Base-by-base conservation (phyloP, 2,329 filamentous ascomycete species). In the Scytalidium lignicola region DNA sequence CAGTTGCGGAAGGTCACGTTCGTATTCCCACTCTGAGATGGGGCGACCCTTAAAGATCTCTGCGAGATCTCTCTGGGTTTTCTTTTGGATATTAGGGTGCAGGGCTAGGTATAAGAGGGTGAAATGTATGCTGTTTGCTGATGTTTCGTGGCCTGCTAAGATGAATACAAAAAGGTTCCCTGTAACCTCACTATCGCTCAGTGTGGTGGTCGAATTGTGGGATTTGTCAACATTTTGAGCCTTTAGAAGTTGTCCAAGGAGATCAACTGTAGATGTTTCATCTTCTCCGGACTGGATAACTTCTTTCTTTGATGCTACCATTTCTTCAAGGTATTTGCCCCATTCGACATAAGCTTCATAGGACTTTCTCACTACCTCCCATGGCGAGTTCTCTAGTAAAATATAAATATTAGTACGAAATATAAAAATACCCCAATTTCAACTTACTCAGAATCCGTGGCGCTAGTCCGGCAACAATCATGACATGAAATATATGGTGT, bases 91-190 rank as follows among this genome's bases (percentile, higher is more conserved):
- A 12, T 22, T 15, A n/a, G 28, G 47, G 22, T 50, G 26, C 23
- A 50, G 21, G 5, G 57, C 57, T 18, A 59, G 56, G 39, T 48
- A 51, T 18, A 55, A 44, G 18, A 59, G 52, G 29, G 45, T 54
- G 54, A 58, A 65, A 41, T 63, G 58, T 22, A 66, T 58, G 37
- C 41, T 56, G 46, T 57, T 51, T 15, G 54, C 51, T 41, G 55
- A 49, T 8, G 53, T 60, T 49, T 60, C 58, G 49, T 60, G 58
- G 43, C 58, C 58, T 20, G 58, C 58, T 26, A 60, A 42, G 22
- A 59, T 49, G 37, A 57, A 55, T 18, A 60, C 43, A 43, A 59
- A 60, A 17, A 53, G 51, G 40, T 60, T 60, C 20, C 58, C 57
- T 5, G 57, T 46, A 32, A 59, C 53, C 17, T 59, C 55, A 26